Percentiles rank a stretch among this genome's conserved stretches.
phyloP scores from a whole-genome alignment of 768 basidiomycete species.

The Phallus indusiatus region DNA sequence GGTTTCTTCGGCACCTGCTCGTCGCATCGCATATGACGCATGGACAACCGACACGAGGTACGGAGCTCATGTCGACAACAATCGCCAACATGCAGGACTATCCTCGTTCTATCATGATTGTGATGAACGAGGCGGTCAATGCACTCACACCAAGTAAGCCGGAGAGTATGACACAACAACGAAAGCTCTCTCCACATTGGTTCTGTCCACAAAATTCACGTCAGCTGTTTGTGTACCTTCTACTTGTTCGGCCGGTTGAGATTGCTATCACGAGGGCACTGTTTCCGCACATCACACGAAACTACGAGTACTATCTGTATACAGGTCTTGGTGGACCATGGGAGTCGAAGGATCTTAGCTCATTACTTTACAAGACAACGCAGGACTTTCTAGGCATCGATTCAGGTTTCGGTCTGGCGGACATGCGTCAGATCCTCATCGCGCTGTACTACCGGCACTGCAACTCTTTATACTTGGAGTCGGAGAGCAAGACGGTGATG shows the following conservation, averaged over 20 bases:
- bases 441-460: neutral
- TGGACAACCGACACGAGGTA: neutral
- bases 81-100: neutral
- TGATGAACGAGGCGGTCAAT: neutral
- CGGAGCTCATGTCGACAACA: neutral
- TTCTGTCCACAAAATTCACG: neutral
- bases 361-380: too few species aligned
- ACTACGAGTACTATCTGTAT: neutral
- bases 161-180: neutral
- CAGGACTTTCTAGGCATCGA: too few species aligned
- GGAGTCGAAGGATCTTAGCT: too few species aligned
- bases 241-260: neutral
- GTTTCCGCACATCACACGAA: neutral
- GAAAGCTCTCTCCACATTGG: neutral
- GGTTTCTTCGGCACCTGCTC: neutral
- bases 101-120: neutral
- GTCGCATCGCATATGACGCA: neutral
- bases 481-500: too few species aligned
- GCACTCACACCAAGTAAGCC: neutral
- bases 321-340: neutral
- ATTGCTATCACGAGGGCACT: neutral
- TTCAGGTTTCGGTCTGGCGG: neutral
- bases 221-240: neutral
- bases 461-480: neutral
- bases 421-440: neutral